These are phyloP conservation scores for Astrephomene gubernaculifera DNA, from an alignment of 139 green algal species.

Conservation along the genomic window DNA sequence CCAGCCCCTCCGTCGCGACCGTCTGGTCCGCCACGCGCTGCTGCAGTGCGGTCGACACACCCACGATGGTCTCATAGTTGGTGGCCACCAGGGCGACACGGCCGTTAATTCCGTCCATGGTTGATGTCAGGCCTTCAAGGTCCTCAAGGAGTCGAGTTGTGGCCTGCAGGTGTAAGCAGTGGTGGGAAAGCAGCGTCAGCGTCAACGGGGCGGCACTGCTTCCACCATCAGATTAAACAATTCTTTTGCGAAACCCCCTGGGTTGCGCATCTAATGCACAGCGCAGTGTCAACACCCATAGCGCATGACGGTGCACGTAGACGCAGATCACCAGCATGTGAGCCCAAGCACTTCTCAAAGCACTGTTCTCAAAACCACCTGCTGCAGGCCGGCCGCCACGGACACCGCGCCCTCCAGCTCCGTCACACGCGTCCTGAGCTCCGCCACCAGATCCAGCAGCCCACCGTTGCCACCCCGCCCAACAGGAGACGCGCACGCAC, in stretches of 20 bases:
- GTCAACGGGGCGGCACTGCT: no score
- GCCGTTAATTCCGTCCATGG: background rate
- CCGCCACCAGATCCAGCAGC: conserved; percentile 15
- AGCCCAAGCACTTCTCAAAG: no score
- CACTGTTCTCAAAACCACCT: no score
- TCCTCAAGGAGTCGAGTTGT: background rate
- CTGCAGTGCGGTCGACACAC: background rate
- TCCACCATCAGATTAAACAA: no score
- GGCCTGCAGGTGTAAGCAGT: background rate
- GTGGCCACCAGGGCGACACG: background rate
- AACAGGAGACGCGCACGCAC: background rate
- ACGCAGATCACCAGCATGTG: no score
- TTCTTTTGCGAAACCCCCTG: no score
- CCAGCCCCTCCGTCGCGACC: background rate
- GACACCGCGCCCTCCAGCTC: conserved; percentile 6
- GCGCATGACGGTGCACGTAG: no score
- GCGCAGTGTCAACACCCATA: no score
- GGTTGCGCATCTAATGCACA: no score
- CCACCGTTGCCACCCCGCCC: background rate
- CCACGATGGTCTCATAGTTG: background rate
- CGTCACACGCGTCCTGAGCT: background rate
- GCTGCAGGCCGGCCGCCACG: conserved; percentile 5
- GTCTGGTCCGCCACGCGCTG: background rate
- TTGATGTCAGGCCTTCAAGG: background rate
- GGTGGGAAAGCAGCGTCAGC: no score